These are phyloP conservation scores for Moniliella sp. DNA, from an alignment of 1,284 basidiomycete species.

Conservation along the genomic window DNA sequence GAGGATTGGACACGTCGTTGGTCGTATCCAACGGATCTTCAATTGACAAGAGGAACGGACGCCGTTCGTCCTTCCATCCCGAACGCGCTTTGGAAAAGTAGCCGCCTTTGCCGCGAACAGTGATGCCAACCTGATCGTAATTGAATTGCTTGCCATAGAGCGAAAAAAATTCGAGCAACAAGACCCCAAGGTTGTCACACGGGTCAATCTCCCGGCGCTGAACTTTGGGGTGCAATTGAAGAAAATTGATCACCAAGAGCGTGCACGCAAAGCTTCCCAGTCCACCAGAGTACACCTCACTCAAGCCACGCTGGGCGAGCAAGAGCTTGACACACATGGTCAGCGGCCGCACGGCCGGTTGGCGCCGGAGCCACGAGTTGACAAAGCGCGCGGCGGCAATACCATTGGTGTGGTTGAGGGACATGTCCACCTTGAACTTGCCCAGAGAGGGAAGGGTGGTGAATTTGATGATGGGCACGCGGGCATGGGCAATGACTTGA, in stretches of 20 bases:
- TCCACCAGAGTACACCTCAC: conserved; percentile 86
- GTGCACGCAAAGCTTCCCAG: conserved; percentile 84
- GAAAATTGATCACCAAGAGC: conserved; percentile 70
- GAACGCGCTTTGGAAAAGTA: conserved; percentile 38
- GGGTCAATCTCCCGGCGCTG: conserved; percentile 68
- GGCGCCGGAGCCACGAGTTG: conserved; percentile 52
- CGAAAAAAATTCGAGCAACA: conserved; percentile 90
- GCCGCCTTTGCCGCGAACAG: conserved; percentile 56
- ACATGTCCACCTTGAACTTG: conserved; percentile 33
- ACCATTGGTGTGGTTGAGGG: conserved; percentile 43
- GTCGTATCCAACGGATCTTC: conserved; percentile 79
- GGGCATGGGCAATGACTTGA: conserved; percentile 65
- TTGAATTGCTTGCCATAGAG: conserved; percentile 81
- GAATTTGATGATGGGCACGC: conserved; percentile 85
- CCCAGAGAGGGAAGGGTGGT: conserved; percentile 45
- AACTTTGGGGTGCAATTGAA: conserved; percentile 86
- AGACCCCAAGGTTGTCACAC: conserved; percentile 62
- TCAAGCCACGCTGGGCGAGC: conserved; percentile 71
- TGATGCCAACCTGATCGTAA: conserved; percentile 46
- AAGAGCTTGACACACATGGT: conserved; percentile 66
- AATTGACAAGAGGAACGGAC: conserved; percentile 52
- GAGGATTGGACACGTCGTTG: conserved; percentile 78
- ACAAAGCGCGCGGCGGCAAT: conserved; percentile 59
- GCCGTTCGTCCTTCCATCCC: conserved; percentile 29
- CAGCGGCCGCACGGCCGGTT: conserved; percentile 49